Conservation (phyloP, 1,284 basidiomycete genomes). For the Ustilago sp. region DNA sequence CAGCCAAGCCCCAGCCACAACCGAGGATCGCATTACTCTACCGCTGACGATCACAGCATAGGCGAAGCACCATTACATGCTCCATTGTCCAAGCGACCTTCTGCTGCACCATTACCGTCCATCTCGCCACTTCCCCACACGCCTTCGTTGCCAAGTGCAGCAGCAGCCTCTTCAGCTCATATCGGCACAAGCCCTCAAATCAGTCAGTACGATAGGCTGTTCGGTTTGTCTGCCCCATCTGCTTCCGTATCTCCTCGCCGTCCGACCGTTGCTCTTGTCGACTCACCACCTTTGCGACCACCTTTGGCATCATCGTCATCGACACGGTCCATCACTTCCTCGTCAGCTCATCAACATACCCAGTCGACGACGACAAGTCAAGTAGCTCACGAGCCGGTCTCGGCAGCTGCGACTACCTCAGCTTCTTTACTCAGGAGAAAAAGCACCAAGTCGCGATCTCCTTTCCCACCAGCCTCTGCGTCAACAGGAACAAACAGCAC, state of each 20-base stretch:
- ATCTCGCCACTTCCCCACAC: slow-evolving; percentile 3
- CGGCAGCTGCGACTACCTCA: slow-evolving; percentile 1
- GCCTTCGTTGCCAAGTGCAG: background rate
- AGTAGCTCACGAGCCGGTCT: background rate
- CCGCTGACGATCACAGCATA: slow-evolving; percentile 27
- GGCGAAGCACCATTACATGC: slow-evolving; percentile 29
- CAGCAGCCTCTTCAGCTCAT: slow-evolving; percentile 7
- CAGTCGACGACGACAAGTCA: background rate
- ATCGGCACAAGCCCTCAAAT: background rate
- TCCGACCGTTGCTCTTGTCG: background rate
- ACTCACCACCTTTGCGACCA: slow-evolving; percentile 3
- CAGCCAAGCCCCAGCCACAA: slow-evolving; percentile 2
- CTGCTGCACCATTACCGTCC: slow-evolving; percentile 11
- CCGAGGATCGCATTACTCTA: slow-evolving; percentile 20
- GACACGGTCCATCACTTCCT: background rate
- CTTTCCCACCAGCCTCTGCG: slow-evolving; percentile 37
- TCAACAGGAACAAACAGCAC: slow-evolving; percentile 42
- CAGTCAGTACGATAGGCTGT: slow-evolving; percentile 34
- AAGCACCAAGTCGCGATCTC: slow-evolving; percentile 18
- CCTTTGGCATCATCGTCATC: slow-evolving; percentile 7
- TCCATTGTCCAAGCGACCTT: background rate
- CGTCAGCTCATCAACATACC: background rate
- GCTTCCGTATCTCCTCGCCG: slow-evolving; percentile 16
- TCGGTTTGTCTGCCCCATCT: slow-evolving; percentile 11
- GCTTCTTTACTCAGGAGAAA: slow-evolving; percentile 17